A percentile compares a stretch with the other conserved stretches of the same genome.
These are phyloP conservation scores for Coniophora puteana DNA, from an alignment of 1,284 basidiomycete genomes.

Conservation along the genomic window DNA sequence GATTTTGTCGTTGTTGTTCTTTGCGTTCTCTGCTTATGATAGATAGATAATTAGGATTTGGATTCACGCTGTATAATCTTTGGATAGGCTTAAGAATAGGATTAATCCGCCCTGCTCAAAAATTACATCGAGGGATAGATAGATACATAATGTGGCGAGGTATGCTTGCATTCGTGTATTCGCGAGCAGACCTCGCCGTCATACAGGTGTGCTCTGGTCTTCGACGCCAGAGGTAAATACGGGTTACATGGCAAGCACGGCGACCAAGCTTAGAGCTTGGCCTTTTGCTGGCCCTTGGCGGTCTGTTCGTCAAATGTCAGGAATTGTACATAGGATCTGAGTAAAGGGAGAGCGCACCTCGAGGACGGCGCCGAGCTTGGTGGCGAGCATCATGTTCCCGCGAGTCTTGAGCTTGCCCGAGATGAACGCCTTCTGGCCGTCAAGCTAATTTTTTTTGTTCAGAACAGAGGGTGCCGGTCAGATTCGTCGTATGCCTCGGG, in stretches of 20 bases:
- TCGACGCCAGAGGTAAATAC: conserved; percentile 4
- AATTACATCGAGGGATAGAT: neutral
- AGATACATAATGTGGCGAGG: neutral
- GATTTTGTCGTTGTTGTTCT: too few species aligned
- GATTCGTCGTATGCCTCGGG: neutral
- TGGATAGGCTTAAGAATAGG: too few species aligned
- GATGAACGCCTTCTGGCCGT: conserved; percentile 94
- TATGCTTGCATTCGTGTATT: too few species aligned
- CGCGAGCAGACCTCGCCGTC: too few species aligned
- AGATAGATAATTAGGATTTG: too few species aligned
- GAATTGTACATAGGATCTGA: neutral
- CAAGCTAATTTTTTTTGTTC: conserved; percentile 41
- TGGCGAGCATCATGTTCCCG: conserved; percentile 87
- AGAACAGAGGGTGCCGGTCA: neutral
- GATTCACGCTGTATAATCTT: too few species aligned
- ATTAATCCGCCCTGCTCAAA: conserved; percentile 14
- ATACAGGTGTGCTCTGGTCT: too few species aligned
- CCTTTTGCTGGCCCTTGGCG: conserved; percentile 34
- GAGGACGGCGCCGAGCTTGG: conserved; percentile 81
- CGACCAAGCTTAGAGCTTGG: conserved; percentile 27
- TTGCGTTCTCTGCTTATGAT: too few species aligned
- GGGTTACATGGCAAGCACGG: too few species aligned
- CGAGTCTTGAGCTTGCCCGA: conserved; percentile 85
- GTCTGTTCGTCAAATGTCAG: conserved; percentile 18
- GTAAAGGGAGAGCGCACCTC: conserved; percentile 47